Percentiles rank a stretch among this genome's conserved stretches.
phyloP scores from a whole-genome alignment of 2,329 filamentous ascomycete genomes.

The Pseudogymnoascus sp. region DNA sequence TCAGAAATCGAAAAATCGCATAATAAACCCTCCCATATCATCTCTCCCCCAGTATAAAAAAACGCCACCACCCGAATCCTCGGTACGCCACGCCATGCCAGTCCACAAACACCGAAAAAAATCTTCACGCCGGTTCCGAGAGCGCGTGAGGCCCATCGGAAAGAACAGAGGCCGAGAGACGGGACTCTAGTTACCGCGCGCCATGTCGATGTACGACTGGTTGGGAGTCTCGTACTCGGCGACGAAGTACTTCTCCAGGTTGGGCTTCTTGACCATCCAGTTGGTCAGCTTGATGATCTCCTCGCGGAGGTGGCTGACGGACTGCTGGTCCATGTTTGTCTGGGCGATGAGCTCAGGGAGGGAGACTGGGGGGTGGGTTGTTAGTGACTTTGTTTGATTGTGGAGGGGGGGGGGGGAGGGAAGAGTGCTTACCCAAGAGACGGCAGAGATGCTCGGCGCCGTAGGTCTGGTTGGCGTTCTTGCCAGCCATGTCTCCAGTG shows the following conservation, averaged over 20 bases:
- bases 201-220: constrained; percentile 64
- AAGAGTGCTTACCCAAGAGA: constrained; percentile 62
- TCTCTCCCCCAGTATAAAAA: background rate
- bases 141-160: background rate
- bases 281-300: constrained; percentile 79
- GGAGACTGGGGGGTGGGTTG: constrained; percentile 50
- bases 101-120: background rate
- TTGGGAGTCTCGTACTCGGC: constrained; percentile 66
- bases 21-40: background rate
- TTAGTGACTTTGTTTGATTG: constrained; percentile 7
- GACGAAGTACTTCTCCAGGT: constrained; percentile 66
- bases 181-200: constrained; percentile 26
- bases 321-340: constrained; percentile 95
- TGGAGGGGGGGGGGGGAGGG: constrained; percentile 4
- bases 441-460: constrained; percentile 87
- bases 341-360: constrained; percentile 92
- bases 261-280: constrained; percentile 67
- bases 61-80: background rate
- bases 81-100: background rate
- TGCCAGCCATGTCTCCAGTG: constrained; percentile 58
- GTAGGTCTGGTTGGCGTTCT: constrained; percentile 72
- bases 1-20: background rate
- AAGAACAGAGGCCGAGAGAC: background rate
- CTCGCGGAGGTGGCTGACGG: constrained; percentile 78
- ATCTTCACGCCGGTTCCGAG: background rate